A percentile compares a stretch with the other conserved stretches of the same genome.
phyloP scores from a whole-genome alignment of 1,139 yeast species.

The Yamadazyma trypodendri region DNA sequence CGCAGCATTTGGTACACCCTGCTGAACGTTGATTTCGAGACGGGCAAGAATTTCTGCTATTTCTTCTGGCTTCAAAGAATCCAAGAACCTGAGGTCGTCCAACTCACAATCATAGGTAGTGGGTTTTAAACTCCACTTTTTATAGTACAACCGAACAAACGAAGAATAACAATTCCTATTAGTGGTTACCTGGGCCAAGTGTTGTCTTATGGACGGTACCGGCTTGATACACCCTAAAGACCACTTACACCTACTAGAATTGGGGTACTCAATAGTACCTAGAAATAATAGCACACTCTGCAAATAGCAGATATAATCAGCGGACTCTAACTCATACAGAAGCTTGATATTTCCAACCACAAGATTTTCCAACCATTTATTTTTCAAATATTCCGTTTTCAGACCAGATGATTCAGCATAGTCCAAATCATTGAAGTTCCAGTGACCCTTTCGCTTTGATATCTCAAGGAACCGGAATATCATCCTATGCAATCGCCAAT shows the following conservation, averaged over 20 bases:
- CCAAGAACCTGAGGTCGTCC: conserved; percentile 7
- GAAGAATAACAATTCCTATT: conserved; percentile 2
- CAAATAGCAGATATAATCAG: conserved; percentile 10
- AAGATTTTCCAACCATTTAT: conserved; percentile 11
- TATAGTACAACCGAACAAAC: conserved; percentile 4
- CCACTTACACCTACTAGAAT: not conserved
- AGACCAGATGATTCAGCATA: too few relatives aligned
- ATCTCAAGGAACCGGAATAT: conserved; percentile 7
- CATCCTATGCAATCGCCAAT: conserved; percentile 11
- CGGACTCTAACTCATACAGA: conserved; percentile 9
- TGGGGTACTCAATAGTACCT: not conserved
- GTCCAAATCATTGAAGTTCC: too few relatives aligned
- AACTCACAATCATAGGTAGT: conserved; percentile 6
- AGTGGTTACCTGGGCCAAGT: conserved; percentile 3
- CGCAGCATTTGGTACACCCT: not conserved
- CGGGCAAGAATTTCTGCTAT: conserved; percentile 1
- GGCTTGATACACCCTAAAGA: conserved; percentile 8
- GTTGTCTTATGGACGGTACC: conserved; percentile 2
- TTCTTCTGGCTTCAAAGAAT: conserved; percentile 1
- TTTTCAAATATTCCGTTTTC: conserved; percentile 9
- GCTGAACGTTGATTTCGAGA: conserved; percentile 1
- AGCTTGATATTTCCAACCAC: conserved; percentile 5
- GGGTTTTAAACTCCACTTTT: conserved; percentile 4
- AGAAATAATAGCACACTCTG: conserved; percentile 6
- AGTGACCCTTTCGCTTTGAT: too few relatives aligned